phyloP scores from a whole-genome alignment of 1,139 yeast genomes.

The Scheffersomyces illinoinensis region DNA sequence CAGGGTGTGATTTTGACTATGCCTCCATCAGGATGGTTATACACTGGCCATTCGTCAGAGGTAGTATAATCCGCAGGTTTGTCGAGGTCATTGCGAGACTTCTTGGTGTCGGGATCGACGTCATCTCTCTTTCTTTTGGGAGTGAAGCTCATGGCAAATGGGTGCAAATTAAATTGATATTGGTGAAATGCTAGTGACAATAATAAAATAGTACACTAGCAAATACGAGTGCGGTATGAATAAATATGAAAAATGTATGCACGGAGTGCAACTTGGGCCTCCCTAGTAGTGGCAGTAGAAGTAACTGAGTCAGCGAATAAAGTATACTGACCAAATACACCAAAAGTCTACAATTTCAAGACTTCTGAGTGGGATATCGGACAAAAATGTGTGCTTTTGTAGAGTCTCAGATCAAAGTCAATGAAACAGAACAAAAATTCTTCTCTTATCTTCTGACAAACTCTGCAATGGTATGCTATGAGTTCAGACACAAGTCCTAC shows the following conservation, averaged over 20 bases:
- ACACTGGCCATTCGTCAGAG: slow-evolving; percentile 58
- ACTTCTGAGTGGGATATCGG: neutral
- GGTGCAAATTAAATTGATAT: neutral
- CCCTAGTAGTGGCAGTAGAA: neutral
- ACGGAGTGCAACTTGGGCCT: neutral
- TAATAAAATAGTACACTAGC: neutral
- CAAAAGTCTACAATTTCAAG: neutral
- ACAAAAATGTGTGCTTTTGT: neutral
- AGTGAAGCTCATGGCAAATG: slow-evolving; percentile 14
- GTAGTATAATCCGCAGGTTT: slow-evolving; percentile 20
- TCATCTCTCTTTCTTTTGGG: slow-evolving; percentile 31
- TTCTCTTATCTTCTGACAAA: neutral
- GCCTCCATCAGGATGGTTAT: slow-evolving; percentile 67
- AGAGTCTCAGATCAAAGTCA: neutral
- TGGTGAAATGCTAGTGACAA: neutral
- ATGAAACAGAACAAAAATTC: neutral
- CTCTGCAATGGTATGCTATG: neutral
- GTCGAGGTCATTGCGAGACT: slow-evolving; percentile 18
- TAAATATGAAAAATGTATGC: neutral
- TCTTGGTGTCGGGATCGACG: slow-evolving; percentile 21
- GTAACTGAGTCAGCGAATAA: neutral
- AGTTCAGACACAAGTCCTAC: neutral
- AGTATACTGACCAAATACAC: neutral
- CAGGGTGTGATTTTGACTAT: slow-evolving; percentile 64
- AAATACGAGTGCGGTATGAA: neutral